A percentile compares a stretch with the other conserved stretches of the same genome.
Conservation (phyloP, 2,329 filamentous ascomycete genomes). For the Penicillium hordei region DNA sequence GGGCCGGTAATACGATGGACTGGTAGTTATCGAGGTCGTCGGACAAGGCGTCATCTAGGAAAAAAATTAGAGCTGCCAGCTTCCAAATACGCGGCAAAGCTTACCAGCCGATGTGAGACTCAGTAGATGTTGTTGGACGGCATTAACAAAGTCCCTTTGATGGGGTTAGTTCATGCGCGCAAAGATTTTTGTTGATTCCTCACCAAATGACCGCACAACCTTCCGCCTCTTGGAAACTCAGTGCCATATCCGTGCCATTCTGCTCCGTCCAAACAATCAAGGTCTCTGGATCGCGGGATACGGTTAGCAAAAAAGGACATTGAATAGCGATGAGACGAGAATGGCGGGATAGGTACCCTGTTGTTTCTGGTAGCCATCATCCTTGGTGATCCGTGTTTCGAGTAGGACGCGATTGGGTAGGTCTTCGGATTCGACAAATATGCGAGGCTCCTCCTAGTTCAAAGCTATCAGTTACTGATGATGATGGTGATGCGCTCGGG, state of each 20-base stretch:
- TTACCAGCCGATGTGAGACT: constrained; percentile 62
- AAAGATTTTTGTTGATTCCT: constrained; percentile 12
- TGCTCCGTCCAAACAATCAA: constrained; percentile 97
- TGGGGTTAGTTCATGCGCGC: constrained; percentile 15
- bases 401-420: constrained; percentile 78
- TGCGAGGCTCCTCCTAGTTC: constrained; percentile 72
- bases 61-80: constrained; percentile 5
- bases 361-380: constrained; percentile 97
- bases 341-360: constrained; percentile 64
- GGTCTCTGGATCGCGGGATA: constrained; percentile 64
- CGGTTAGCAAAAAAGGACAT: constrained; percentile 19
- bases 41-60: constrained; percentile 76
- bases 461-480: constrained; percentile 3
- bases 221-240: constrained; percentile 96
- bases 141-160: constrained; percentile 82
- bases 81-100: constrained; percentile 24
- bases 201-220: constrained; percentile 92
- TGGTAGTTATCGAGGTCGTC: constrained; percentile 79
- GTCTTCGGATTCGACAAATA: constrained; percentile 92
- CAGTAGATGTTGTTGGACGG: constrained; percentile 74
- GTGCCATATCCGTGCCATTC: constrained; percentile 90
- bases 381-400: constrained; percentile 85
- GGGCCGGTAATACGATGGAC: constrained; percentile 71
- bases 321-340: not conserved
- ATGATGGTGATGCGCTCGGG: constrained; percentile 4